Conservation (phyloP, 495 filamentous ascomycete species). For the Aspergillus olivimuriae region DNA sequence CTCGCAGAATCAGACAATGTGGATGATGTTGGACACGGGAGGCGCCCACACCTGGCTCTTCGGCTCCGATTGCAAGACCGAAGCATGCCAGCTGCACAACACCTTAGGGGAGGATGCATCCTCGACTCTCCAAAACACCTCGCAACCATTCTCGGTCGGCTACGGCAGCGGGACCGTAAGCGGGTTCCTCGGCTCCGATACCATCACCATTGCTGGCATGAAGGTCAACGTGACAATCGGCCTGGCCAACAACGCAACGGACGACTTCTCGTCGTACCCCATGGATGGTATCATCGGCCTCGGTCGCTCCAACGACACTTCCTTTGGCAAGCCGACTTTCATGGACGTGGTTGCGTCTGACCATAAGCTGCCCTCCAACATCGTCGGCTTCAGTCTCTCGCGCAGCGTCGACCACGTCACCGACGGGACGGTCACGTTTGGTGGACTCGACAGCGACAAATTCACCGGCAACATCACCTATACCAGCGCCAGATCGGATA, state of each 20-base stretch:
- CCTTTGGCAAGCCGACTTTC: constrained; percentile 50
- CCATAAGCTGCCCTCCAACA: constrained; percentile 52
- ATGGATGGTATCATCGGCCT: constrained; percentile 85
- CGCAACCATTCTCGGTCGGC: constrained; percentile 48
- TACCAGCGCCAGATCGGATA: constrained; percentile 34
- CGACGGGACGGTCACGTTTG: constrained; percentile 73
- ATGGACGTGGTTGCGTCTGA: constrained; percentile 53
- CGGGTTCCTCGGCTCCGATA: constrained; percentile 59
- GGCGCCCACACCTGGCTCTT: constrained; percentile 77
- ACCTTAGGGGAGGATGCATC: constrained; percentile 59
- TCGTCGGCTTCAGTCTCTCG: constrained; percentile 63
- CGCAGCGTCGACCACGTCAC: constrained; percentile 56
- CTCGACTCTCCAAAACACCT: constrained; percentile 41
- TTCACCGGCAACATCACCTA: constrained; percentile 64
- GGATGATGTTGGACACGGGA: constrained; percentile 75
- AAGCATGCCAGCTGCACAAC: constrained; percentile 58
- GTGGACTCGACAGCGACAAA: constrained; percentile 55
- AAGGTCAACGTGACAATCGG: constrained; percentile 60
- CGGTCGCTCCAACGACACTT: constrained; percentile 42
- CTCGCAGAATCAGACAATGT: constrained; percentile 53
- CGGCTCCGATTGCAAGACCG: constrained; percentile 52
- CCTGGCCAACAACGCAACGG: constrained; percentile 55
- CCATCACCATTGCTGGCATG: constrained; percentile 56
- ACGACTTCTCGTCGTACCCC: constrained; percentile 66
- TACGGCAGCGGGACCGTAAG: constrained; percentile 69